A percentile compares a stretch with the other conserved stretches of the same genome.
Conservation (phyloP, 768 basidiomycete species). For the Leucosporidium yakuticum region DNA sequence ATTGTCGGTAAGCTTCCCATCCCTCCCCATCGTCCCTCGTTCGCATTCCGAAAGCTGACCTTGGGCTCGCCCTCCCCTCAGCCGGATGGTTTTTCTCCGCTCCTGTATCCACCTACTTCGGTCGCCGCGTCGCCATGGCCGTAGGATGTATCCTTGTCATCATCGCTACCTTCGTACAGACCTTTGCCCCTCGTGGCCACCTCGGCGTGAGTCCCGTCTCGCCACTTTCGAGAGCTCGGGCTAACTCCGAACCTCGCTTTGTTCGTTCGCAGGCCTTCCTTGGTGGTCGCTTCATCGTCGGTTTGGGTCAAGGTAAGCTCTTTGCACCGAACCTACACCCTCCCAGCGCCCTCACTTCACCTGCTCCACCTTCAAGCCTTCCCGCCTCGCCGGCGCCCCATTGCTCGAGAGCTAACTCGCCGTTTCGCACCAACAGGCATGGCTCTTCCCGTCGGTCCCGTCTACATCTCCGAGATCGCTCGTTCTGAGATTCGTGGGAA, state of each 20-base stretch:
- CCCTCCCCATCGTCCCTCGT: not conserved
- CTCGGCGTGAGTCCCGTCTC: not conserved
- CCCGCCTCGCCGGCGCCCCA: no score
- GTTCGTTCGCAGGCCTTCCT: not conserved
- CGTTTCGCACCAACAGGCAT: not conserved
- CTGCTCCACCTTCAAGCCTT: no score
- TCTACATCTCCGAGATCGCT: slow-evolving; percentile 2
- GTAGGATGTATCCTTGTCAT: not conserved
- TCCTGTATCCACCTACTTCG: no score
- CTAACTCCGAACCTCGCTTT: not conserved
- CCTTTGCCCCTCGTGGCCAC: not conserved
- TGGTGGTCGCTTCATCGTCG: slow-evolving; percentile 3
- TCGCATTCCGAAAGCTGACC: no score
- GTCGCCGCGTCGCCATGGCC: no score
- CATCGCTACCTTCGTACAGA: not conserved
- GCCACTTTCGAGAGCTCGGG: not conserved
- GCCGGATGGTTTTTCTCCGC: no score
- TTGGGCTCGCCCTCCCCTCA: no score
- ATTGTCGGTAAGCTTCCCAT: not conserved
- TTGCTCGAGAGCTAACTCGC: no score
- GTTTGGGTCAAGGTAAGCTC: not conserved
- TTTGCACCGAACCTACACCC: no score
- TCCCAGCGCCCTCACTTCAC: no score
- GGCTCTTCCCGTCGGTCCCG: not conserved
- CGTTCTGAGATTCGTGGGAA: not conserved